Conservation (phyloP, 371 early-diverging fungal genomes). For the Mucor irregularis region DNA sequence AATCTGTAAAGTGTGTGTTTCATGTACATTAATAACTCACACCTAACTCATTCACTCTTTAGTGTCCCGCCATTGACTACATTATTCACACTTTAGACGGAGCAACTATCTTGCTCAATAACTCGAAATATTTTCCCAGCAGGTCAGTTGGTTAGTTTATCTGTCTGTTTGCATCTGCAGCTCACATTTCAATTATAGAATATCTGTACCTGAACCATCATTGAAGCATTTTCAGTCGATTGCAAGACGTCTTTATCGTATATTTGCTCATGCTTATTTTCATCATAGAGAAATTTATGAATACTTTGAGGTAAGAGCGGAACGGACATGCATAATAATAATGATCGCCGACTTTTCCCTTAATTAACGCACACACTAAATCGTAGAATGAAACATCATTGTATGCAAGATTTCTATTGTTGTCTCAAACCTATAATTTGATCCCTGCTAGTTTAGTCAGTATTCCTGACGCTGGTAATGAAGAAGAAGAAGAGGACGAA, state of each 20-base stretch:
- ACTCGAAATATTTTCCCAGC: constrained; percentile 76
- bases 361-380: too few species aligned
- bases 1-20: constrained; percentile 56
- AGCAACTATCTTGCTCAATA: constrained; percentile 80
- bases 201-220: constrained; percentile 72
- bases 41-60: background rate
- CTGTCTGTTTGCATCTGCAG: background rate
- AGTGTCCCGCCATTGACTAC: constrained; percentile 94
- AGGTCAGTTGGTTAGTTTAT: constrained; percentile 31
- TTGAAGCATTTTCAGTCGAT: constrained; percentile 85
- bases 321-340: too few species aligned
- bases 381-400: constrained; percentile 71
- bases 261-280: constrained; percentile 94
- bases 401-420: constrained; percentile 76
- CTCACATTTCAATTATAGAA: constrained; percentile 32
- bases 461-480: constrained; percentile 52
- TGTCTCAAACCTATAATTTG: constrained; percentile 66
- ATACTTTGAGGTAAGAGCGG: constrained; percentile 83
- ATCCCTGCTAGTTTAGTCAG: constrained; percentile 65
- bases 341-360: too few species aligned
- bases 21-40: background rate
- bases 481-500: constrained; percentile 8
- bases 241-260: constrained; percentile 89
- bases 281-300: constrained; percentile 90
- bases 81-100: constrained; percentile 91